These are phyloP conservation scores for Diplogelasinospora grovesii DNA, from an alignment of 495 filamentous ascomycete species.

Conservation along the genomic window DNA sequence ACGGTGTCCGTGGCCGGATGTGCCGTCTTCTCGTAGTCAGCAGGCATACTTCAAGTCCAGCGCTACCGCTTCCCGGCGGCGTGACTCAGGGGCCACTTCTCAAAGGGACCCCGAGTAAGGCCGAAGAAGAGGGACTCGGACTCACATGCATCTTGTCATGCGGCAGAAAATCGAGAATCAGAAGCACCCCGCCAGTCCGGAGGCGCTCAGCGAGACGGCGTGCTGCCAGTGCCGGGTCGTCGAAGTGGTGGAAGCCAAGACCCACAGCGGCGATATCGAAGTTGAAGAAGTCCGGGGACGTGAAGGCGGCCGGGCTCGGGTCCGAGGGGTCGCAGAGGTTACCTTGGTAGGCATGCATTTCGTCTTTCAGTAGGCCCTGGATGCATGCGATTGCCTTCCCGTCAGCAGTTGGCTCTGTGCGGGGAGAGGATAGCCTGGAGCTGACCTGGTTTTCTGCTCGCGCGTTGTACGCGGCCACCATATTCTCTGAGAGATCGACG, in stretches of 20 bases:
- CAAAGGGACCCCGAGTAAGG: background rate
- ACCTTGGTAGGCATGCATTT: constrained; percentile 52
- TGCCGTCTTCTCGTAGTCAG: constrained; percentile 19
- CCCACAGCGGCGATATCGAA: constrained; percentile 63
- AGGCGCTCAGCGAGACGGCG: constrained; percentile 52
- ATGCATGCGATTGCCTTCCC: constrained; percentile 1
- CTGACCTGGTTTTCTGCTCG: constrained; percentile 38
- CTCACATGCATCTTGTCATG: constrained; percentile 30
- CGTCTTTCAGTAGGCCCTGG: constrained; percentile 40
- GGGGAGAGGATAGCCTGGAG: background rate
- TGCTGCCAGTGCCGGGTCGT: constrained; percentile 50
- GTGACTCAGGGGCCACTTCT: too few relatives aligned
- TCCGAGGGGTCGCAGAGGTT: constrained; percentile 45
- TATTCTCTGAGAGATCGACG: constrained; percentile 61
- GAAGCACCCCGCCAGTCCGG: constrained; percentile 53
- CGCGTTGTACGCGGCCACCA: constrained; percentile 55
- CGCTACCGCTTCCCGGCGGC: too few relatives aligned
- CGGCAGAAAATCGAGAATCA: constrained; percentile 60
- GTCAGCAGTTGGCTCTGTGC: background rate
- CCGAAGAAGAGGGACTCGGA: background rate
- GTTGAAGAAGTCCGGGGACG: constrained; percentile 42
- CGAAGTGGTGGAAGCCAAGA: constrained; percentile 68
- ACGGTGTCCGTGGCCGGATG: constrained; percentile 39
- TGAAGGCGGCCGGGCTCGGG: constrained; percentile 31
- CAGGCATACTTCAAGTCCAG: too few relatives aligned